Base-by-base conservation (phyloP, 2,329 filamentous ascomycete genomes). In the Verticillium nubilum region DNA sequence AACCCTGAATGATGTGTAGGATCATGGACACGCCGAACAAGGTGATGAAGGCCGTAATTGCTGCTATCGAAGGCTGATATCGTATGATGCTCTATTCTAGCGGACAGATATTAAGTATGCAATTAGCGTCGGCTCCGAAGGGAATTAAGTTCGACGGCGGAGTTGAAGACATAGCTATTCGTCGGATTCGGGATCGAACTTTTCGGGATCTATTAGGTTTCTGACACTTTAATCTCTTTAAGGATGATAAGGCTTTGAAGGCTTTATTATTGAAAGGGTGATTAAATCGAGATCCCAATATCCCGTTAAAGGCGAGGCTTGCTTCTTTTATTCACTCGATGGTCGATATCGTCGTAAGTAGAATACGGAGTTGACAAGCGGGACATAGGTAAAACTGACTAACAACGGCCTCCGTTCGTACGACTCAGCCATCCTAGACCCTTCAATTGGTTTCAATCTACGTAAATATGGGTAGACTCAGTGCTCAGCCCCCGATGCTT, bases 71-170 rank as follows among this genome's bases (percentile, higher is more conserved):
- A 0, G 78, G 78, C 5, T 68, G 72, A 66, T 81, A 81, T 7
- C 67, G 65, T 47, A 75, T 73, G 25, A 80, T 70, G 63, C 70
- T 76, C 58, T 61, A 68, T 61, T 77, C 70, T 19, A 80, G 54
- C 4, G 75, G 73, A 64, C 79, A 81, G 28, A 79, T 52, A 0
- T 73, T 74, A n/a, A 81, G 71, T 0, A 77, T 81, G 68, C 79
- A 81, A 62, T 77, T 80, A 60, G 72, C 70, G 1, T 70, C 27
- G 4, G 78, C 73, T n/a, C 78, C 78, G 58, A 79, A 80, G 25
- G 60, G 54, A 53, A 69, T 60, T 19, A 50, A 28, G 3, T 23
- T 50, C 10, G 42, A 13, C 19, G 42, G 19, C 6, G 42, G n/a
- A 19, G 9, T 50, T 23, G n/a, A 9, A 9, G 10, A n/a, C 42